Conservation (phyloP, 805 yeast species). For the Myxozyma vanderwaltii region DNA sequence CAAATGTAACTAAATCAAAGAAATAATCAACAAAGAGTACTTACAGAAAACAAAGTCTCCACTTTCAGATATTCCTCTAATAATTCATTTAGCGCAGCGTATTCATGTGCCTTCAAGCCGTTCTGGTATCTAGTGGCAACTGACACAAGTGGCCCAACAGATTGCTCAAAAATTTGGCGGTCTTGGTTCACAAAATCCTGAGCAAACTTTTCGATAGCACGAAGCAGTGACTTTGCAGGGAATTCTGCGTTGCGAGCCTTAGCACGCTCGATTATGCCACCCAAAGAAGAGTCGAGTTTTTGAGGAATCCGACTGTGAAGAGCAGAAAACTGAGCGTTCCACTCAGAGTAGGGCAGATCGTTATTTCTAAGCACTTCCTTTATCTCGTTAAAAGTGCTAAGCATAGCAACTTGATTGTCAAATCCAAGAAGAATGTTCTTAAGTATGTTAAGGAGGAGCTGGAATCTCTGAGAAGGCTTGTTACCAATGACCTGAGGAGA, state of each 20-base stretch:
- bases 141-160: constrained; percentile 70
- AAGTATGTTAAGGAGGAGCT: constrained; percentile 59
- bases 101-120: constrained; percentile 86
- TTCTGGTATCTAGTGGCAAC: constrained; percentile 69
- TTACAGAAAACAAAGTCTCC: constrained; percentile 66
- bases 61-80: constrained; percentile 72
- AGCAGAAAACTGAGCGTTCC: constrained; percentile 84
- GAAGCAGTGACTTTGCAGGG: constrained; percentile 85
- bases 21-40: not conserved
- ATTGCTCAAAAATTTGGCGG: constrained; percentile 52
- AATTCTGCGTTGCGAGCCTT: constrained; percentile 72
- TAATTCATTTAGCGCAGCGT: constrained; percentile 66
- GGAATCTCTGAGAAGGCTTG: constrained; percentile 77
- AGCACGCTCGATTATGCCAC: constrained; percentile 66
- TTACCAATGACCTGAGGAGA: constrained; percentile 79
- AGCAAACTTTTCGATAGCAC: constrained; percentile 68
- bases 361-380: constrained; percentile 74
- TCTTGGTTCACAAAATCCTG: constrained; percentile 50
- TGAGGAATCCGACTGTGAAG: constrained; percentile 86
- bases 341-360: constrained; percentile 88
- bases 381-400: constrained; percentile 71
- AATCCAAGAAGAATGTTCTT: constrained; percentile 83
- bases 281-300: constrained; percentile 68
- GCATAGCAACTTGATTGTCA: constrained; percentile 95
- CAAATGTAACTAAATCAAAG: too few relatives aligned